phyloP scores from a whole-genome alignment of 2,329 filamentous ascomycete genomes.

The Mariannaea elegans region DNA sequence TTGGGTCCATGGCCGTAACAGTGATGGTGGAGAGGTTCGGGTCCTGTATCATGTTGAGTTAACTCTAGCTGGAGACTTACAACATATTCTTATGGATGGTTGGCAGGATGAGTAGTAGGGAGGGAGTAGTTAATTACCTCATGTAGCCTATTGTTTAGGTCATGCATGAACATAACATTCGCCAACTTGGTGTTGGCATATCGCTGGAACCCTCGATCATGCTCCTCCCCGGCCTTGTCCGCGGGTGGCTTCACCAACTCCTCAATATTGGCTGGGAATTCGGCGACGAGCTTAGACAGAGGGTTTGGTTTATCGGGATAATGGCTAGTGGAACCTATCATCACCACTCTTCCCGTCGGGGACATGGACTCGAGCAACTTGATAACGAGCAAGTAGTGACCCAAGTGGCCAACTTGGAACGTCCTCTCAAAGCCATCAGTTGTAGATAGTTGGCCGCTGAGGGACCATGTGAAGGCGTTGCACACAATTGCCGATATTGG shows the following conservation, averaged over 20 bases:
- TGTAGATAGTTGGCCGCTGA: constrained; percentile 19
- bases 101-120: constrained; percentile 21
- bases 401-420: constrained; percentile 32
- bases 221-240: constrained; percentile 20
- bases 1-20: constrained; percentile 34
- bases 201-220: constrained; percentile 35
- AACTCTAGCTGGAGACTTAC: not conserved
- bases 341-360: constrained; percentile 17
- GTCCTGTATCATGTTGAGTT: constrained; percentile 19
- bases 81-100: constrained; percentile 21
- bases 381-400: constrained; percentile 34
- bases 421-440: constrained; percentile 28
- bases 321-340: constrained; percentile 26
- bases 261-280: constrained; percentile 19
- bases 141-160: constrained; percentile 28
- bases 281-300: constrained; percentile 20
- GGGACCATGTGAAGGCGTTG: constrained; percentile 31
- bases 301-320: constrained; percentile 27
- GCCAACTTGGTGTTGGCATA: constrained; percentile 35
- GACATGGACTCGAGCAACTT: constrained; percentile 30
- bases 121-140: constrained; percentile 9
- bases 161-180: constrained; percentile 39
- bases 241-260: constrained; percentile 6
- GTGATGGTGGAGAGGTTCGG: constrained; percentile 30
- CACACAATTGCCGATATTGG: constrained; percentile 32